These are phyloP conservation scores for Kuraishia cidri DNA, from an alignment of 805 yeast genomes.

Conservation along the genomic window DNA sequence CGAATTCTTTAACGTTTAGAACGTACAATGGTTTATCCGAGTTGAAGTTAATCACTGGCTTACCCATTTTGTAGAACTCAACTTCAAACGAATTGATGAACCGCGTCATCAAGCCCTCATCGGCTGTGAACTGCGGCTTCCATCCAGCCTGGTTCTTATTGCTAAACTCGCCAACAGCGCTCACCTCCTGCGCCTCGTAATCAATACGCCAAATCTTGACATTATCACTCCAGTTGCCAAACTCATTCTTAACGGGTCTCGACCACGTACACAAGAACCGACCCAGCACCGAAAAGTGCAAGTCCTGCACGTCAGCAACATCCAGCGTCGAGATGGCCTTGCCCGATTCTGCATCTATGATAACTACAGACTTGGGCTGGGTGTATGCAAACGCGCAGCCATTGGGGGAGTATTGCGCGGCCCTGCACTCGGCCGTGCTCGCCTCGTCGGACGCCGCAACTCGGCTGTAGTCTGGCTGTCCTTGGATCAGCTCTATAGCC, in stretches of 20 bases:
- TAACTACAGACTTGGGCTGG: conserved; percentile 49
- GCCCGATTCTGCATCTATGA: conserved; percentile 49
- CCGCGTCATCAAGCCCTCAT: conserved; percentile 66
- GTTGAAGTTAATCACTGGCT: conserved; percentile 25
- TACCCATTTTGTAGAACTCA: conserved; percentile 51
- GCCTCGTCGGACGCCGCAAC: conserved; percentile 8
- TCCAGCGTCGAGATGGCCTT: conserved; percentile 37
- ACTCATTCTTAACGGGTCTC: conserved; percentile 66
- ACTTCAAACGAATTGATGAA: conserved; percentile 42
- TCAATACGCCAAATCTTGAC: conserved; percentile 64
- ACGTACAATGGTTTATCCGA: conserved; percentile 45
- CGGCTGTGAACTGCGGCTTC: conserved; percentile 84
- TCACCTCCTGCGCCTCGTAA: conserved; percentile 9
- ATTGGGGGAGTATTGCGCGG: conserved; percentile 56
- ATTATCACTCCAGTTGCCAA: conserved; percentile 72
- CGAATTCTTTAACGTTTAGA: conserved; percentile 45
- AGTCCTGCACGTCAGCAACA: conserved; percentile 64
- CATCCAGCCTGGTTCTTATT: conserved; percentile 84
- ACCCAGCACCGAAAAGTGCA: conserved; percentile 86
- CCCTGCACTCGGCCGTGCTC: conserved; percentile 37
- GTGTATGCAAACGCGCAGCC: conserved; percentile 69
- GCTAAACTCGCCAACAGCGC: conserved; percentile 46
- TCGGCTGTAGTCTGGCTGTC: conserved; percentile 28
- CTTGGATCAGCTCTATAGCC: conserved; percentile 41
- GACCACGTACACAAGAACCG: conserved; percentile 82